Evolutionary conservation across 192 early-diverging fungal species (phyloP).

Genomic region (Funneliformis mosseae): DNA sequence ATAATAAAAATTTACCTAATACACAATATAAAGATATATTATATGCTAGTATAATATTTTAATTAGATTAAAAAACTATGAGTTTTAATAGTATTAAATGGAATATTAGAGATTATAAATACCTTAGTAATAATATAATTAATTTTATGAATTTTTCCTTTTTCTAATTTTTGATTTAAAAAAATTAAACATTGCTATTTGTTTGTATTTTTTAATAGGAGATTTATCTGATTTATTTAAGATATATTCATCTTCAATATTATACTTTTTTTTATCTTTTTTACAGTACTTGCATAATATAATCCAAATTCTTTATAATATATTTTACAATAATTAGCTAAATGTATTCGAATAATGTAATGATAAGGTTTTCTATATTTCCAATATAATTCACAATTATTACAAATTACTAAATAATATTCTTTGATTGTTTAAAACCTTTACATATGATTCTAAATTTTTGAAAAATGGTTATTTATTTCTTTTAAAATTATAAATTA

Average conservation of each 20-base stretch:
- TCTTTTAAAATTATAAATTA: no score
- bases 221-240: background rate
- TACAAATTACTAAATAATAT: background rate
- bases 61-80: background rate
- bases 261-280: background rate
- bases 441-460: no score
- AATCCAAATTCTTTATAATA: background rate
- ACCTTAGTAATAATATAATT: background rate
- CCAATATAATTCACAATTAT: background rate
- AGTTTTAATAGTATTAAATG: background rate
- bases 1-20: no score
- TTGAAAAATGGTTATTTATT: no score
- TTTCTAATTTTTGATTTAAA: background rate
- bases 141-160: background rate
- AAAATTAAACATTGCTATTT: background rate
- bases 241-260: background rate
- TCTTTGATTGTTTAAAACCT: background rate
- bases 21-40: no score
- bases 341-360: background rate
- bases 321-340: background rate
- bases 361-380: background rate
- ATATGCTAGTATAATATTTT: background rate
- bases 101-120: background rate
- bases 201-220: background rate
- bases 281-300: background rate